phyloP scores from a whole-genome alignment of 805 yeast genomes.

The Hanseniaspora valbyensis region DNA sequence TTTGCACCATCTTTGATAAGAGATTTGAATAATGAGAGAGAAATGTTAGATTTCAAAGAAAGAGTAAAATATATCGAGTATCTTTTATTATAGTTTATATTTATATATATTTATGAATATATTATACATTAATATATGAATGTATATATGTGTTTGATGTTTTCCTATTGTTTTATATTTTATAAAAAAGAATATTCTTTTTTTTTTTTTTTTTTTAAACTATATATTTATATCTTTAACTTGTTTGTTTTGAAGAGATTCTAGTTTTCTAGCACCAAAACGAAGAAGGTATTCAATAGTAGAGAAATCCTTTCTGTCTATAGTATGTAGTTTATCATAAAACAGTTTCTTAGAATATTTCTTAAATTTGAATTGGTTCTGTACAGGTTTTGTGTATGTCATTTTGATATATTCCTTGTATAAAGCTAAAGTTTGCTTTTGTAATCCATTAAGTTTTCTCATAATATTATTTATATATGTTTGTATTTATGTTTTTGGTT shows the following conservation, averaged over 20 bases:
- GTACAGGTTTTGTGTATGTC: constrained; percentile 36
- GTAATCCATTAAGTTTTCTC: constrained; percentile 38
- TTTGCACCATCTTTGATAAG: constrained; percentile 89
- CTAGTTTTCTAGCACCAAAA: constrained; percentile 59
- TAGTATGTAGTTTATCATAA: constrained; percentile 35
- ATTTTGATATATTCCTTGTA: constrained; percentile 40
- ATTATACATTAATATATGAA: constrained; percentile 20
- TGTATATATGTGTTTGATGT: neutral
- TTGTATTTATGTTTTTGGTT: too few relatives aligned
- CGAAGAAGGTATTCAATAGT: constrained; percentile 78
- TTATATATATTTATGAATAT: too few relatives aligned
- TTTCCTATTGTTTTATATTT: neutral
- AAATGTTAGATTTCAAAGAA: constrained; percentile 71
- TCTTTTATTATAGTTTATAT: constrained; percentile 39
- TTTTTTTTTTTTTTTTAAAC: neutral
- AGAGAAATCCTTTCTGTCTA: constrained; percentile 69
- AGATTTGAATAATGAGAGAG: constrained; percentile 67
- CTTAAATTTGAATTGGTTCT: constrained; percentile 36
- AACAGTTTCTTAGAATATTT: constrained; percentile 53
- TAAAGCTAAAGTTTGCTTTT: constrained; percentile 40
- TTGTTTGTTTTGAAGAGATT: constrained; percentile 58
- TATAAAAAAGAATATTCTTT: neutral
- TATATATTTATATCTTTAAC: constrained; percentile 51
- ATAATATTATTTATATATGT: constrained; percentile 20
- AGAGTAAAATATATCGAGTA: constrained; percentile 71